These are phyloP conservation scores for Phlegmacium glaucopus DNA, from an alignment of 768 basidiomycete species.

Conservation along the genomic window DNA sequence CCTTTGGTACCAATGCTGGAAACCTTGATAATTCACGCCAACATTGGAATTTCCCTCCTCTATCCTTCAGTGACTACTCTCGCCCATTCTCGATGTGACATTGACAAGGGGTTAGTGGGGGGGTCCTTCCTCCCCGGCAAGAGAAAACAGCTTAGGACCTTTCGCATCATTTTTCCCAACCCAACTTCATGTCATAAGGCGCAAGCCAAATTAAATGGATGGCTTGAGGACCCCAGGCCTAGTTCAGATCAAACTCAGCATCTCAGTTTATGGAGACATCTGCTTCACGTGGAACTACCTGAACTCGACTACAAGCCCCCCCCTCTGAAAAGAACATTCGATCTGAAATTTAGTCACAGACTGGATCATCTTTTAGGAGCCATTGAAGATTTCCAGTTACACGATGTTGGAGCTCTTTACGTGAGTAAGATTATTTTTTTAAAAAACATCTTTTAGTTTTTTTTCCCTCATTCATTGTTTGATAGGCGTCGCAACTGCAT, in stretches of 20 bases:
- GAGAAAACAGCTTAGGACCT: not conserved
- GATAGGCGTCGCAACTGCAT: conserved; percentile 9
- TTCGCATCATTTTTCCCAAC: not conserved
- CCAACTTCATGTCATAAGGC: not conserved
- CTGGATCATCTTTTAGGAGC: not conserved
- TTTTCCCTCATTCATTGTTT: not conserved
- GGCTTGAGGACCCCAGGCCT: not conserved
- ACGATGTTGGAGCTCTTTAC: not conserved
- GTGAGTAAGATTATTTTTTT: not conserved
- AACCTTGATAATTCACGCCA: conserved; percentile 4
- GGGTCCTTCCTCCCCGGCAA: not conserved
- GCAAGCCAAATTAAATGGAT: not conserved
- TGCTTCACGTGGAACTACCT: not conserved
- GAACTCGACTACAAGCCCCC: not conserved
- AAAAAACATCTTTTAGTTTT: not conserved
- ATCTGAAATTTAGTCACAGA: not conserved
- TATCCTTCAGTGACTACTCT: conserved; percentile 1
- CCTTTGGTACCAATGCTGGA: conserved; percentile 6
- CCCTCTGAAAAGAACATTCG: not conserved
- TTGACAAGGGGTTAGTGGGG: not conserved
- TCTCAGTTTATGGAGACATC: not conserved
- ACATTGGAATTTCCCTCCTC: not conserved
- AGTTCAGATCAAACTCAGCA: not conserved
- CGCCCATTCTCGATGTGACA: conserved; percentile 2
- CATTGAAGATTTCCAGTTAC: not conserved